phyloP scores from a whole-genome alignment of 1,284 basidiomycete genomes.

The Ganoderma boninense region DNA sequence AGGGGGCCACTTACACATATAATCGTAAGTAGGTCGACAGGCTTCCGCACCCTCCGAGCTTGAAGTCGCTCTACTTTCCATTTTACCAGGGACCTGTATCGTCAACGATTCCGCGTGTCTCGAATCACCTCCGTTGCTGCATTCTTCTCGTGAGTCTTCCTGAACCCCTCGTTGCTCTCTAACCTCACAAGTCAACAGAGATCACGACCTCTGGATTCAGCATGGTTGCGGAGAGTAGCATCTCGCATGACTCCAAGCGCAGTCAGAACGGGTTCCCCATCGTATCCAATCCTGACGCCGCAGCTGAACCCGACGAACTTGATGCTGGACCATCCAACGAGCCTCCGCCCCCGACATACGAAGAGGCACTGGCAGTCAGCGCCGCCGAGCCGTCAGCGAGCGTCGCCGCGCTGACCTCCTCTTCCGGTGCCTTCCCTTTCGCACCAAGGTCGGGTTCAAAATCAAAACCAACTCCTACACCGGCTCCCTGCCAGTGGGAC shows the following conservation, averaged over 20 bases:
- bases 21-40: neutral
- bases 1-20: neutral
- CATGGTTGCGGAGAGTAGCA: neutral
- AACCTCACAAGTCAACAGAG: too few species aligned
- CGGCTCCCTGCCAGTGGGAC: too few species aligned
- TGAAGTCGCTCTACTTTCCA: too few species aligned
- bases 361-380: neutral
- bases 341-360: conserved; percentile 4
- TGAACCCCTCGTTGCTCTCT: neutral
- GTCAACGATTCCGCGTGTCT: too few species aligned
- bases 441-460: neutral
- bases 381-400: too few species aligned
- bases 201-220: neutral
- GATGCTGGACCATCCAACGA: neutral
- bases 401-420: too few species aligned
- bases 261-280: conserved; percentile 2
- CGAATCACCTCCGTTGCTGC: neutral
- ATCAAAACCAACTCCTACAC: too few species aligned
- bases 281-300: neutral
- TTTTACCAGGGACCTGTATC: too few species aligned
- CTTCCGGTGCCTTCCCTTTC: too few species aligned
- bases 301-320: too few species aligned
- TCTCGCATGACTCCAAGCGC: conserved; percentile 1
- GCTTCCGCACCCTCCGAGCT: neutral
- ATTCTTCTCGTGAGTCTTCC: neutral